These are phyloP conservation scores for Chlamydomonas sphaeroides DNA, from an alignment of 139 green algal genomes.

Conservation along the genomic window DNA sequence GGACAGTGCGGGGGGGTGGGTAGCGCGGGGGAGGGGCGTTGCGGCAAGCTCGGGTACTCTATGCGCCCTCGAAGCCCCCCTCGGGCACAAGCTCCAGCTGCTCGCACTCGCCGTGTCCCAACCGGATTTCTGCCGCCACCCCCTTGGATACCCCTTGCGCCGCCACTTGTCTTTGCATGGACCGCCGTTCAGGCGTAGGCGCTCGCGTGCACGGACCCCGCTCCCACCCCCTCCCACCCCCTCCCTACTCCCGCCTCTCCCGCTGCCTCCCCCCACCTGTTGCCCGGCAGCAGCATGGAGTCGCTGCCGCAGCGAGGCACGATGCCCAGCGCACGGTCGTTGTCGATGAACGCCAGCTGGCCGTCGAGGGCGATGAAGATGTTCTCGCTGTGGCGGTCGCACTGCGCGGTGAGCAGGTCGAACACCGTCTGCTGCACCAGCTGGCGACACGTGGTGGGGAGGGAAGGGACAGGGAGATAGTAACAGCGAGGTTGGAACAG, in stretches of 20 bases:
- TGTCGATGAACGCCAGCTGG: slow-evolving; percentile 54
- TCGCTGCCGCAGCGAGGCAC: slow-evolving; percentile 29
- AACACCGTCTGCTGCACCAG: slow-evolving; percentile 37
- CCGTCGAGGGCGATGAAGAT: slow-evolving; percentile 51
- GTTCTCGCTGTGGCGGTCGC: slow-evolving; percentile 60
- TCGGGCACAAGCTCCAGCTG: background rate
- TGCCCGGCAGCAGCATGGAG: slow-evolving; percentile 47
- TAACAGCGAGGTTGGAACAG: too few relatives aligned
- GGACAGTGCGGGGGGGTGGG: too few relatives aligned
- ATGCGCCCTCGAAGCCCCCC: too few relatives aligned
- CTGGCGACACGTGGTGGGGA: too few relatives aligned
- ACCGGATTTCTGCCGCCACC: too few relatives aligned
- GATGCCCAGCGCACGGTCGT: slow-evolving; percentile 50
- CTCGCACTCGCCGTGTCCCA: too few relatives aligned
- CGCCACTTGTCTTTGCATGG: too few relatives aligned
- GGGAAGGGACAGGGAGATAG: too few relatives aligned
- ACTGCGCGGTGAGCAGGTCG: slow-evolving; percentile 57
- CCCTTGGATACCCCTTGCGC: too few relatives aligned
- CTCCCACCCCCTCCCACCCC: too few relatives aligned
- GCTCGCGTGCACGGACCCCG: background rate
- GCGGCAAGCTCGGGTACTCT: too few relatives aligned
- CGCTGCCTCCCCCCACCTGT: background rate
- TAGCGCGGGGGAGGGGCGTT: too few relatives aligned
- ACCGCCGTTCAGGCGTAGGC: background rate
- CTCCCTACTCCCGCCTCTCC: background rate